Evolutionary conservation across 345 rosid genomes (phyloP), one percentile per base, ranked within the genome.

Genomic region (Gossypium rotundifolium): DNA sequence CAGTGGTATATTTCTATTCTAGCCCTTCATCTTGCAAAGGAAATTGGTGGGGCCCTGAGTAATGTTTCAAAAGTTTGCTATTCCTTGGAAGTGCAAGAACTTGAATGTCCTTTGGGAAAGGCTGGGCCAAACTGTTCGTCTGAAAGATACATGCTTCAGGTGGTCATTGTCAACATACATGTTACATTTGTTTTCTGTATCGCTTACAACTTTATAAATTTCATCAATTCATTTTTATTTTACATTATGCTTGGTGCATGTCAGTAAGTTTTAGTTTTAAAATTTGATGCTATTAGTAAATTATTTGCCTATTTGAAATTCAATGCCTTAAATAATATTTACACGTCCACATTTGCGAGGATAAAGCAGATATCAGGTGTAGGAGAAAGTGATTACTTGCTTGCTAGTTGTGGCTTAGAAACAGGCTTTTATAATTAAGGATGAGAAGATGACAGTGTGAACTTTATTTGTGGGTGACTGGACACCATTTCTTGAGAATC

Each of bases 71-170:
- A 77, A 69, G 83, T 86, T 75, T 95, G 99, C 83, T 93, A 88
- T 86, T 87, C 94, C 44, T 29, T 95, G 79, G 80, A 82, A 59
- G 79, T 80, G 78, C 84, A 91, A 83, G 71, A 86, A 64, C 82
- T 87, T 8, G 87, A 87, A 12, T 94, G 98, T 81, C 95, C 98
- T 2, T 48, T 44, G 62, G 97, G 90, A 48, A 92, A 84, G 87
- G 94, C 97, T 74, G 99, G 99, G 80, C 79, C 85, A 55, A 87
- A 85, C 53, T 95, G 99, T 79, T 78, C 78, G 3, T 88, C 79
- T 65, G 85, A 88, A 75, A 91, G 79, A 73, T 88, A 88, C 70
- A 75, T 68, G 64, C 97, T 95, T 75, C 91, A 91, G 94, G 99
- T 95, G 74, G 73, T 79, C n/a, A 33, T 62, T 62, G 13, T 49